Evolutionary conservation across 441 rosid species (phyloP), one percentile per base, ranked within the genome.

Genomic region (Populus hybrid): DNA sequence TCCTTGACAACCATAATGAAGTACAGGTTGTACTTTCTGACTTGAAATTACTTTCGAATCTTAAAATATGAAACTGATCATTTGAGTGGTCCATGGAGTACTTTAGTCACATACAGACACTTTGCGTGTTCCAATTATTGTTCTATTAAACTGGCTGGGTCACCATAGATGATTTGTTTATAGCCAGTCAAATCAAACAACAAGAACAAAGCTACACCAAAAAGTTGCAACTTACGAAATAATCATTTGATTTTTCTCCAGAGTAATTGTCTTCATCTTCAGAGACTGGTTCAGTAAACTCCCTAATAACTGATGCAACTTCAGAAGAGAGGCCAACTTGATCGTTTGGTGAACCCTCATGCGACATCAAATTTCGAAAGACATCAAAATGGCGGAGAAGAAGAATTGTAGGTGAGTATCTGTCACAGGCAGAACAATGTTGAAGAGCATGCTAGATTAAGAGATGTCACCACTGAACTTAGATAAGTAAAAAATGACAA

Each of bases 331-430:
- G 83, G 74, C 97, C 99, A 82, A 87, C 86, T 85, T 88, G 99
- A 76, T 95, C 95, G 80, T 85, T 89, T 76, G 84, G 82, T 74
- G 88, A 89, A 76, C 97, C 95, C 75, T 92, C 99, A 63, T 85
- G 88, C 32, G 92, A 90, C 68, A 73, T 89, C 85, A 90, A 80
- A 87, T 89, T 86, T 78, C 85, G 90, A 40, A 94, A 89, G 85
- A 89, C 92, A 70, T 94, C 97, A 81, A 95, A 95, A 85, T 92
- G 97, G 75, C 90, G 94, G 74, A 94, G 99, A 76, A 95, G 86
- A 87, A 95, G 92, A 80, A 95, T 91, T 16, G 97, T 72, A 24
- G 98, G 98, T 24, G 92, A 84, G 82, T 95, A 95, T 78, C 99
- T 95, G 90, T 65, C 81, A 83, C 67, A 81, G 79, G 61, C 84